Conservation (phyloP, 805 yeast genomes). For the Monosporozyma servazzii region DNA sequence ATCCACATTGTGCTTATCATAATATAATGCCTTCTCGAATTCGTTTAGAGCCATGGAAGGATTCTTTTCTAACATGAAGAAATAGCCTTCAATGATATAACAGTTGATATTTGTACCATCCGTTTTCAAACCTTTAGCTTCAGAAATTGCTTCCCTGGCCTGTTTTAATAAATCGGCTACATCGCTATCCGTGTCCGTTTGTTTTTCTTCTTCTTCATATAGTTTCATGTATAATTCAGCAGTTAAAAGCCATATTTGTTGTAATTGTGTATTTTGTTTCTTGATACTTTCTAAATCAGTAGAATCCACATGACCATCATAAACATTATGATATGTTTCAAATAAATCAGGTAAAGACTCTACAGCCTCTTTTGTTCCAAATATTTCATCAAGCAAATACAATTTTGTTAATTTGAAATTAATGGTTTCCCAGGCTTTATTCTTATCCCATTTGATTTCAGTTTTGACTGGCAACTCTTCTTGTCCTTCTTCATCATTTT, state of each 20-base stretch:
- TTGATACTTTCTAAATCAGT: background rate
- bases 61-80: constrained; percentile 32
- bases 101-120: constrained; percentile 30
- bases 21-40: constrained; percentile 54
- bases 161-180: constrained; percentile 33
- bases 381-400: constrained; percentile 52
- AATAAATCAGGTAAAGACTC: constrained; percentile 62
- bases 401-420: constrained; percentile 71
- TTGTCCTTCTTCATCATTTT: constrained; percentile 15
- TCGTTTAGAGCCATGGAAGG: constrained; percentile 46
- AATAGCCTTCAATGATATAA: constrained; percentile 20
- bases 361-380: constrained; percentile 50
- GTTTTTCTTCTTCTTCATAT: constrained; percentile 22
- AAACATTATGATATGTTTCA: constrained; percentile 44
- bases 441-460: constrained; percentile 6
- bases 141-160: constrained; percentile 62
- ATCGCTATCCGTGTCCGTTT: background rate
- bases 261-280: constrained; percentile 29
- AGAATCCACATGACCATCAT: constrained; percentile 14
- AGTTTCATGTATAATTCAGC: constrained; percentile 49
- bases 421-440: constrained; percentile 40
- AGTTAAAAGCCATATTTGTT: constrained; percentile 67
- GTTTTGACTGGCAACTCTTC: constrained; percentile 2
- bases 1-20: constrained; percentile 38
- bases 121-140: constrained; percentile 52